Evolutionary conservation across 140 eudicot genomes (phyloP), one percentile per base, ranked within the genome.

Genomic region (Senecio squalidus): DNA sequence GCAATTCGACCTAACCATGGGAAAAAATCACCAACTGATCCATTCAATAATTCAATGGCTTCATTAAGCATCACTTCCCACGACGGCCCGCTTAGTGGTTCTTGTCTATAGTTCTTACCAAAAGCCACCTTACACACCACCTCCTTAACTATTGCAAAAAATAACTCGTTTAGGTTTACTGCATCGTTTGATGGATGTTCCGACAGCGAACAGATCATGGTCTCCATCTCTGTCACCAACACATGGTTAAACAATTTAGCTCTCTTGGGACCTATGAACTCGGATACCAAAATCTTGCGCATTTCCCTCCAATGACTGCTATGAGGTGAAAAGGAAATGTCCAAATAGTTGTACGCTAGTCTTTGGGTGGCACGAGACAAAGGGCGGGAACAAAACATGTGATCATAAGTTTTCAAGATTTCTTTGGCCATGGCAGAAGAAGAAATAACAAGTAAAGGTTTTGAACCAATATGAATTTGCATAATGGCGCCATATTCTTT

Each of bases 401-500:
- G 54, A 66, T 66, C 71, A 2, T 66, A 49, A 15, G 55, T 53
- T 66, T 66, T 41, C 28, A 65, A 39, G 54, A 66, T 5, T 27
- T 66, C 43, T 52, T 54, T 40, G 15, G 63, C 78, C 54, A 60
- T 54, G 14, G 45, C 20, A 2, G 81, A 48, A 2, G 81, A 70
- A n/a, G 85, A 79, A 4, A 79, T 27, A 14, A 79, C 36, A 20
- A 79, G 27, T 5, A 55, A 70, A 1, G 78, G 62, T 15, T 48
- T 34, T 14, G 60, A 36, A 1, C 85, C 81, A 1, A 79, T 40
- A 39, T 74, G 39, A n/a, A 79, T 18, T 55, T 26, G 68, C 81
- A 79, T 74, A 22, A 70, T 9, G 1, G 78, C 76, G 0, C 84
- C 81, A 11, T 64, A 46, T 55, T 54, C 30, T 15, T 74, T 36